Evolutionary conservation across 1,284 basidiomycete species (phyloP).

Genomic region (Ustilago curta): DNA sequence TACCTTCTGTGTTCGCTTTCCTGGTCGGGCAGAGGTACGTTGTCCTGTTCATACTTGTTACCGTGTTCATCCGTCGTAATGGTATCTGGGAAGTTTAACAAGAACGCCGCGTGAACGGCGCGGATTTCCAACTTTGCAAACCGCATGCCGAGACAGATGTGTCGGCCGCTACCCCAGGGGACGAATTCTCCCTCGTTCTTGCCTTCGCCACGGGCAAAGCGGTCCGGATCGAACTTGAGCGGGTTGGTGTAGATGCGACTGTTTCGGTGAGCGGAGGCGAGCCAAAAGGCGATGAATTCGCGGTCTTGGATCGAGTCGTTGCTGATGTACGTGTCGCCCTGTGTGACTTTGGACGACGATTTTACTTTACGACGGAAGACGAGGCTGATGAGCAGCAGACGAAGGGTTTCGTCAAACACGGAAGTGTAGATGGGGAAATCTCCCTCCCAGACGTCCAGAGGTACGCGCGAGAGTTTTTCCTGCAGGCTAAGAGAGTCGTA

Average conservation of each 20-base stretch:
- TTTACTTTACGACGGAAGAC: conserved; percentile 46
- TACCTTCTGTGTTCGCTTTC: conserved; percentile 50
- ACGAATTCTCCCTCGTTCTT: conserved; percentile 47
- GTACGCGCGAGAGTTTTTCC: conserved; percentile 30
- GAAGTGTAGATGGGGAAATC: conserved; percentile 32
- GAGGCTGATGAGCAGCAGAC: conserved; percentile 39
- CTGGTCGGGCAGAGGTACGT: conserved; percentile 38
- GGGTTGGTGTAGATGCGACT: conserved; percentile 44
- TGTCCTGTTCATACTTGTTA: neutral
- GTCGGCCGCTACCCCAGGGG: conserved; percentile 51
- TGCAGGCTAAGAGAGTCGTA: conserved; percentile 36
- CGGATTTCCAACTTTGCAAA: conserved; percentile 55
- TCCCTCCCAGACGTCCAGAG: conserved; percentile 41
- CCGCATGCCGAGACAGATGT: conserved; percentile 50
- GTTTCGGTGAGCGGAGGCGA: conserved; percentile 45
- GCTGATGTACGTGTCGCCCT: conserved; percentile 14
- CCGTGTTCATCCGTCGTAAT: conserved; percentile 21
- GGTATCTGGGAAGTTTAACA: conserved; percentile 32
- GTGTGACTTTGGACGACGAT: conserved; percentile 27
- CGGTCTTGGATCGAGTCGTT: conserved; percentile 30
- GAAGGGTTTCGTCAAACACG: conserved; percentile 50
- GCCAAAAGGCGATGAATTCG: conserved; percentile 49
- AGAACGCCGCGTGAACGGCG: conserved; percentile 34
- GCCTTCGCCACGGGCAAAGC: conserved; percentile 46
- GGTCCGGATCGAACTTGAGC: conserved; percentile 41